These are phyloP conservation scores for Trichoderma endophyticum DNA, from an alignment of 2,329 filamentous ascomycete species.

Conservation along the genomic window DNA sequence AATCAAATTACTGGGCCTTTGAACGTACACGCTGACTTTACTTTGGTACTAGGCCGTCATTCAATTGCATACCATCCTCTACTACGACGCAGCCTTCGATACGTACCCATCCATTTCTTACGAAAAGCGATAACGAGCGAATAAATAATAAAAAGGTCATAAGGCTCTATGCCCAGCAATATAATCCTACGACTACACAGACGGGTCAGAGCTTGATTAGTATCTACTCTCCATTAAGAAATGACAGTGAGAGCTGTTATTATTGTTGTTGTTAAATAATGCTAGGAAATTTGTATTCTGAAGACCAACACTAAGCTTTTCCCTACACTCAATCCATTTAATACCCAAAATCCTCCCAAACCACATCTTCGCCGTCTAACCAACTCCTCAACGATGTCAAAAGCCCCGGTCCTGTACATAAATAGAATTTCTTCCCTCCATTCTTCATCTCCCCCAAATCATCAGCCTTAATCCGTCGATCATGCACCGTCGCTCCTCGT, in stretches of 20 bases:
- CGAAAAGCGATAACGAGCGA: background rate
- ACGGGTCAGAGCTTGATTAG: too few species aligned
- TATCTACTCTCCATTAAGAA: too few species aligned
- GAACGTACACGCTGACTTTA: background rate
- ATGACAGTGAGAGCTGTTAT: too few species aligned
- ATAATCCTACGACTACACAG: too few species aligned
- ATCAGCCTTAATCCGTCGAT: slow-evolving; percentile 37
- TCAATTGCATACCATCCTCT: background rate
- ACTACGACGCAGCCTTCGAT: too few species aligned
- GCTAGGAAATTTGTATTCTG: too few species aligned
- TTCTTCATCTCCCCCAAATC: slow-evolving; percentile 43
- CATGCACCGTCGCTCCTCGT: slow-evolving; percentile 34
- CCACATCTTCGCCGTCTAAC: slow-evolving; percentile 52
- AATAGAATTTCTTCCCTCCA: slow-evolving; percentile 48
- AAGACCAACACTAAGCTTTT: background rate
- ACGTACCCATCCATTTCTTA: background rate
- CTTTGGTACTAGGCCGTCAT: fast-evolving
- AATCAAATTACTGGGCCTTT: background rate
- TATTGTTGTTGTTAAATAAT: too few species aligned
- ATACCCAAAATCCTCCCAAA: slow-evolving; percentile 61
- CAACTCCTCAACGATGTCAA: slow-evolving; percentile 44
- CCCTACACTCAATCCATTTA: slow-evolving; percentile 31
- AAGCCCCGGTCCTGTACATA: slow-evolving; percentile 46
- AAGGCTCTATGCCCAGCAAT: too few species aligned
- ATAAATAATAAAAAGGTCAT: too few species aligned